A percentile compares a stretch with the other conserved stretches of the same genome.
Conservation (phyloP, 148 eudicot species). For the Amaranthus cruentus region DNA sequence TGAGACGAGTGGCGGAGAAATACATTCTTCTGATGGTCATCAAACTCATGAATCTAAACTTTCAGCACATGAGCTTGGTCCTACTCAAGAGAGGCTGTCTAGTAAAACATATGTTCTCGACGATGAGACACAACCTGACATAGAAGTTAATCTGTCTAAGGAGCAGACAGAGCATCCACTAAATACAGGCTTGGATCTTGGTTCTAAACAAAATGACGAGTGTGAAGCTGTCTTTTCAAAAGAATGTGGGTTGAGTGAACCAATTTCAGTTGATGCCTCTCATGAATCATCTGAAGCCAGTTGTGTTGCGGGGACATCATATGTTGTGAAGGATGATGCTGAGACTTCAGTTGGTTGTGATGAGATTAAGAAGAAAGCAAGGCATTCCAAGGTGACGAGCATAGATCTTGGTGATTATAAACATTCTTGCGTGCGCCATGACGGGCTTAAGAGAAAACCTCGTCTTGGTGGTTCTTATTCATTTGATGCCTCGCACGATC, state of each 20-base stretch:
- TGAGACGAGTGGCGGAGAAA: slow-evolving; percentile 39
- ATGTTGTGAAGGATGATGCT: slow-evolving; percentile 5
- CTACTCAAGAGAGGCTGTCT: slow-evolving; percentile 36
- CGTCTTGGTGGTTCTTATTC: slow-evolving; percentile 35
- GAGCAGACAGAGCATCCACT: slow-evolving; percentile 24
- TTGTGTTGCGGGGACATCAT: slow-evolving; percentile 3
- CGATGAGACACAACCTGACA: slow-evolving; percentile 22
- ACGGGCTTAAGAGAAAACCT: slow-evolving; percentile 27
- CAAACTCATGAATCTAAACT: slow-evolving; percentile 60
- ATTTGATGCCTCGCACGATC: slow-evolving; percentile 38
- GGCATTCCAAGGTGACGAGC: slow-evolving; percentile 30
- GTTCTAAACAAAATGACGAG: slow-evolving; percentile 13
- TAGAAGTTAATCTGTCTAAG: slow-evolving; percentile 14
- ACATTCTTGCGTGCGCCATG: slow-evolving; percentile 24
- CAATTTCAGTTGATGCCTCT: slow-evolving; percentile 12
- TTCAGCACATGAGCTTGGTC: slow-evolving; percentile 47
- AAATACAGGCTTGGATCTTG: slow-evolving; percentile 19
- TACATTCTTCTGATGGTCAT: slow-evolving; percentile 47
- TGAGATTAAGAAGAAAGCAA: slow-evolving; percentile 23
- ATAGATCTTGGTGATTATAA: slow-evolving; percentile 27
- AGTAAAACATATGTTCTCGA: slow-evolving; percentile 21
- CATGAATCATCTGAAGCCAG: slow-evolving; percentile 10
- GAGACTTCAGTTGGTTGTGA: slow-evolving; percentile 9
- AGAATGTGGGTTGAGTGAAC: slow-evolving; percentile 2
- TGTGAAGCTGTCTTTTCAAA: slow-evolving; percentile 11